phyloP scores from a whole-genome alignment of 495 filamentous ascomycete genomes.

The Penicillium daleae region DNA sequence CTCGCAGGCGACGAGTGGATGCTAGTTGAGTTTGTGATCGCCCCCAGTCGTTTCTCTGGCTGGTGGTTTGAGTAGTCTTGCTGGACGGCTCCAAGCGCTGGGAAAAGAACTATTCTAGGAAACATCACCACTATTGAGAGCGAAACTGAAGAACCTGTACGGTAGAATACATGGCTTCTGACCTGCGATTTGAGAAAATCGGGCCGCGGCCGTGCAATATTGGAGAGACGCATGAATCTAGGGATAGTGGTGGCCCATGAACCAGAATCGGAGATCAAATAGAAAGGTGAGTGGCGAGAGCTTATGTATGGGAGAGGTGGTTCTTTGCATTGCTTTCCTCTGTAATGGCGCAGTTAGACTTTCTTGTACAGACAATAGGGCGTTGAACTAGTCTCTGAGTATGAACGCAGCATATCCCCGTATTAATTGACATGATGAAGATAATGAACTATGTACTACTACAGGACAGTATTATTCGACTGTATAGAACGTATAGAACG shows the following conservation, averaged over 20 bases:
- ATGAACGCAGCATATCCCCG: too few species aligned
- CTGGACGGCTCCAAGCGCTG: background rate
- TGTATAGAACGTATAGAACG: too few species aligned
- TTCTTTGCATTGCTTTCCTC: background rate
- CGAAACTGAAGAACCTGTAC: background rate
- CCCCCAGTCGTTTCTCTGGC: background rate
- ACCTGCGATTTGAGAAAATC: background rate
- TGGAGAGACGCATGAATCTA: constrained; percentile 22
- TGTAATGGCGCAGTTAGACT: too few species aligned
- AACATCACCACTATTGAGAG: background rate
- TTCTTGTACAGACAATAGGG: too few species aligned
- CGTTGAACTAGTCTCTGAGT: too few species aligned
- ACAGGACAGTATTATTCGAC: too few species aligned
- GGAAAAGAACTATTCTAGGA: constrained; percentile 1
- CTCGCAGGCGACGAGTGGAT: constrained; percentile 7
- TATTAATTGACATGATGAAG: too few species aligned
- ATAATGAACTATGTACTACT: too few species aligned
- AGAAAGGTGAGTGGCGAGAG: background rate
- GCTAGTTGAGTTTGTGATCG: constrained; percentile 13
- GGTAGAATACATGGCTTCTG: background rate
- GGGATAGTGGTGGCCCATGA: constrained; percentile 18
- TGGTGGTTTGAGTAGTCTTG: background rate
- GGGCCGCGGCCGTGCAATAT: constrained; percentile 8
- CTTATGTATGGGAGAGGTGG: background rate
- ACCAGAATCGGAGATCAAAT: background rate